Evolutionary conservation across 2,329 filamentous ascomycete genomes (phyloP), one percentile per base, ranked within the genome.

Genomic region (Monosporascus sp.): DNA sequence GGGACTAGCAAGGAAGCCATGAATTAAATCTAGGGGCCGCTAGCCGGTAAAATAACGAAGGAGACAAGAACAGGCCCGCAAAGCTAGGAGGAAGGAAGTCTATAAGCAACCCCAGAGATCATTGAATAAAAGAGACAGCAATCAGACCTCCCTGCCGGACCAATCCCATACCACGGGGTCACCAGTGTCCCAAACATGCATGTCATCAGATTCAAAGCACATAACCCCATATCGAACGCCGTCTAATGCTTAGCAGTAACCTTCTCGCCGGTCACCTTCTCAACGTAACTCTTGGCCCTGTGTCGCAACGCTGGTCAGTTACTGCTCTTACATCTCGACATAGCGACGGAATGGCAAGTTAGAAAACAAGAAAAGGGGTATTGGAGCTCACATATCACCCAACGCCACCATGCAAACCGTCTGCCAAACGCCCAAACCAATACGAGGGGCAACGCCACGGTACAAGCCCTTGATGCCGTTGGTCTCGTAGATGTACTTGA

Each of bases 401-500:
- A 97, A 81, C 68, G 93, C 94, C 76, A 99, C 94, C 94, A 99
- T 99, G 82, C 94, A 99, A 69, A 99, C 88, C 58, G 94, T 99
- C 82, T 99, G 94, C 94, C 94, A 99, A 78, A 99, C 84, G 70
- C 94, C 88, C 60, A 99, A 86, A 64, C 92, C 92, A 71, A 99
- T 92, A 72, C 94, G 87, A 65, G 94, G 94, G 63, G 91, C 81
- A 60, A 99, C 93, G 69, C 94, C 94, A 69, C 94, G 90, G 82
- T 99, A 99, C 61, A 99, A 80, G 68, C 94, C 94, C 78, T 86
- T 88, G 68, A 97, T 48, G 57, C 94, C 94, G 74, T 96, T 97
- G 70, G 82, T 84, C 63, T 81, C 70, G 78, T 97, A 97, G 73
- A 99, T 97, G 77, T 99, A 99, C 65, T 72, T 78, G 72, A 84